Percentiles rank a stretch among this genome's conserved stretches.
Conservation (phyloP, 805 yeast genomes). For the Schizosaccharomyces cryophilus region DNA sequence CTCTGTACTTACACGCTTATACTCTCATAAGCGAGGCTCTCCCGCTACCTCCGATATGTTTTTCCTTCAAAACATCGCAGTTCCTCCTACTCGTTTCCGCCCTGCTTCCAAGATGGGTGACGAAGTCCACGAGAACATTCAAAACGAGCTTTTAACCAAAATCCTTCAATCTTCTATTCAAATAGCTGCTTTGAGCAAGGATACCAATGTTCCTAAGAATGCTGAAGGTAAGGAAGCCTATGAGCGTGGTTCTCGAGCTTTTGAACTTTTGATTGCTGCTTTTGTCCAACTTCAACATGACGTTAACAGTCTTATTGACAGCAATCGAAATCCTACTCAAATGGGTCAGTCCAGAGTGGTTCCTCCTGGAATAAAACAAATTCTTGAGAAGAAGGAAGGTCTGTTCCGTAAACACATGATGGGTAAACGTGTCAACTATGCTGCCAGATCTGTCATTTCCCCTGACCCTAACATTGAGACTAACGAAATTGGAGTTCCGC, state of each 20-base stretch:
- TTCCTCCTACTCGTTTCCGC: constrained; percentile 92
- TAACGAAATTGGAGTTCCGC: constrained; percentile 95
- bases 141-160: constrained; percentile 65
- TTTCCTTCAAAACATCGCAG: constrained; percentile 67
- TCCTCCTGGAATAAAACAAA: constrained; percentile 90
- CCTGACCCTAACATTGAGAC: constrained; percentile 98
- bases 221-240: constrained; percentile 38
- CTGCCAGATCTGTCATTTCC: constrained; percentile 96
- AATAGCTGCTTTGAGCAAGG: constrained; percentile 55
- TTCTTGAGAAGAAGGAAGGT: constrained; percentile 95
- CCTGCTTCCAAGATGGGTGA: constrained; percentile 93
- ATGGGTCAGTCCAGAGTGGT: constrained; percentile 39
- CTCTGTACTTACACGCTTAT: constrained; percentile 38
- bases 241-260: constrained; percentile 22
- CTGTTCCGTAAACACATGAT: constrained; percentile 95
- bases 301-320: constrained; percentile 79
- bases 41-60: constrained; percentile 49
- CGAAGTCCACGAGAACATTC: constrained; percentile 80
- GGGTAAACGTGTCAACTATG: constrained; percentile 99
- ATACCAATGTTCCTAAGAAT: background rate
- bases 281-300: constrained; percentile 88
- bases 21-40: constrained; percentile 37
- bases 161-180: constrained; percentile 55
- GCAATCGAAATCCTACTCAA: constrained; percentile 62
- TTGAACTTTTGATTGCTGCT: constrained; percentile 81